These are phyloP conservation scores for Trichoderma endophyticum DNA, from an alignment of 2,329 filamentous ascomycete species.

Conservation along the genomic window DNA sequence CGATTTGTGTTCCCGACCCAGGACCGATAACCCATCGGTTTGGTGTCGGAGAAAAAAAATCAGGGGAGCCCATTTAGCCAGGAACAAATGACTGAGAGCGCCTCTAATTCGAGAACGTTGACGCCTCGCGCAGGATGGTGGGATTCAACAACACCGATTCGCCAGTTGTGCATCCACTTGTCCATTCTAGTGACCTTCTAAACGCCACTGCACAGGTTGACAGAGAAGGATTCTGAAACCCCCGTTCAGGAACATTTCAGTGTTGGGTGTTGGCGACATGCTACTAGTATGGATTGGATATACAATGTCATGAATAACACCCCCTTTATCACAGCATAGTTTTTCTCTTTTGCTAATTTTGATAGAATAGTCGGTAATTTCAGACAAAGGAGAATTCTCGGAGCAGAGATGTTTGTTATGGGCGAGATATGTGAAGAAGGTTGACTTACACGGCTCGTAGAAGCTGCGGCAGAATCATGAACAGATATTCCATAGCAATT, in stretches of 20 bases:
- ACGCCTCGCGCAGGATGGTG: not conserved
- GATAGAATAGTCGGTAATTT: not conserved
- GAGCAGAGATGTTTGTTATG: not conserved
- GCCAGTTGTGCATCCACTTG: not conserved
- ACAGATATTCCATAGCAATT: not conserved
- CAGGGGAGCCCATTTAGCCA: not conserved
- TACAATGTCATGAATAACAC: not conserved
- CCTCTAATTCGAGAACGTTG: constrained; percentile 7
- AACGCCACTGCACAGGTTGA: not conserved
- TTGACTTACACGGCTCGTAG: not conserved
- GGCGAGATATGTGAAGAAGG: not conserved
- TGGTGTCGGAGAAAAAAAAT: not conserved
- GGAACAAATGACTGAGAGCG: constrained; percentile 3
- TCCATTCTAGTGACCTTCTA: constrained; percentile 8
- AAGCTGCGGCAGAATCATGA: not conserved
- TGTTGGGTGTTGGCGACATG: not conserved
- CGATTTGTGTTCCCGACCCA: not conserved
- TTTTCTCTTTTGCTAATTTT: not conserved
- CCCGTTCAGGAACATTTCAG: not conserved
- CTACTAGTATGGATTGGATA: not conserved
- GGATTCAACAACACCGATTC: not conserved
- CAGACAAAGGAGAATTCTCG: not conserved
- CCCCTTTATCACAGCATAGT: not conserved
- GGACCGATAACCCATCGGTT: not conserved
- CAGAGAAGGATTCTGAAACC: not conserved